Evolutionary conservation across 164 flowering plant species (phyloP).

Genomic region (Hamamelis virginiana): DNA sequence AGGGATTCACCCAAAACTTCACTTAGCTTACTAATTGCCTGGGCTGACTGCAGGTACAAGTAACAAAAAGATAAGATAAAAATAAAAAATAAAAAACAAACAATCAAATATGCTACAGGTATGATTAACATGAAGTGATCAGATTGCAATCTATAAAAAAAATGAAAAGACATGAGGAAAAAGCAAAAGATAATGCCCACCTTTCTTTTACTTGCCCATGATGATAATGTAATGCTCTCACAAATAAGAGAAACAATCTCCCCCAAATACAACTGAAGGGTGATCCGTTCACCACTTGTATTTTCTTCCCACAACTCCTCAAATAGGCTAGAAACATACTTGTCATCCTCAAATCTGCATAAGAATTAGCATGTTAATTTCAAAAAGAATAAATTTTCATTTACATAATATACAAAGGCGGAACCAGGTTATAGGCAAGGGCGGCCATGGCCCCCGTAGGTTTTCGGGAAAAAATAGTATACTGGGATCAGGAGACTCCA

Average conservation of each 20-base stretch:
- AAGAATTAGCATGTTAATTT: constrained; percentile 3
- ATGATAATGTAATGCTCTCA: constrained; percentile 68
- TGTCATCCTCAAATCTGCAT: constrained; percentile 93
- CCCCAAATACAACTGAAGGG: constrained; percentile 73
- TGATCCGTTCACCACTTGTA: constrained; percentile 74
- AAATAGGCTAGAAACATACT: constrained; percentile 62
- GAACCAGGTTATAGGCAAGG: too few relatives aligned
- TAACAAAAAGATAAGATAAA: constrained; percentile 4
- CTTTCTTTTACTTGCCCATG: constrained; percentile 91
- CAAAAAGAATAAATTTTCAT: neutral
- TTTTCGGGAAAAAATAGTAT: too few relatives aligned
- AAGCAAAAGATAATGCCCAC: constrained; percentile 26
- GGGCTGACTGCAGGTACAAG: constrained; percentile 59
- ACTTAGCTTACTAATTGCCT: constrained; percentile 72
- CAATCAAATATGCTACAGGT: neutral
- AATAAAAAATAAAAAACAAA: neutral
- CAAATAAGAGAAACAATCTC: constrained; percentile 78
- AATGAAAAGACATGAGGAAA: neutral
- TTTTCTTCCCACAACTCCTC: constrained; percentile 97
- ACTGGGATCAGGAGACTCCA: too few relatives aligned
- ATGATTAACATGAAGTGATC: neutral
- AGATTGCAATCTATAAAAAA: neutral
- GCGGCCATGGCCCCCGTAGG: too few relatives aligned
- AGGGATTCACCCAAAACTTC: constrained; percentile 86
- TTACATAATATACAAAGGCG: too few relatives aligned